Base-by-base conservation (phyloP, 306 rosid species). In the Prunus mongolica region DNA sequence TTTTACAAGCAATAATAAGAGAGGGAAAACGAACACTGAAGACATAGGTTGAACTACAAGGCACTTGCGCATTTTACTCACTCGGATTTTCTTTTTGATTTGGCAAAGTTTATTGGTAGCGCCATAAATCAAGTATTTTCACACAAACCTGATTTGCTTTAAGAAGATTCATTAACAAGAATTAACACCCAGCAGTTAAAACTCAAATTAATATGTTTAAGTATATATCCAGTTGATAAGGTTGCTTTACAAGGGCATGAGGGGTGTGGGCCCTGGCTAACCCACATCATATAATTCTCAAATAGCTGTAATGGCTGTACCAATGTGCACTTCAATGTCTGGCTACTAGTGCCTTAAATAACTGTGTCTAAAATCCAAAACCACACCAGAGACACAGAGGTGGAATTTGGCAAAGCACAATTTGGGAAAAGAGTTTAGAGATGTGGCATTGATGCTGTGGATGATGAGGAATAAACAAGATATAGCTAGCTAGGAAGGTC, bases 361-460 rank as follows among this genome's bases (percentile, higher is more conserved):
- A 64, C 76, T 24, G 67, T 19, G 25, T 46, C 8, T 1, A 0
- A 45, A 62, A 19, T 19, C 27, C 56, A 45, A 28, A 63, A 15
- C 16, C 22, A 38, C 67, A 30, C 22, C 67, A 30, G 46, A 24
- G 34, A 66, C 16, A 64, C 58, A 83, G 55, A 24, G 67, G 73
- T 77, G 66, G 71, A 75, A 66, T 74, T 78, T 69, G 67, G 61
- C 75, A 77, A 45, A 50, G 51, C n/a, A 41, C 58, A 24, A 41
- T 34, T 47, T 22, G 19, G 19, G 32, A 28, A 50, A 78, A 57
- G 45, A 34, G 28, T 60, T 60, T 15, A 47, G 63, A 75, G 68
- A 74, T 78, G 83, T 74, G 86, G 79, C 84, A 78, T 80, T 70
- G 74, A 76, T 76, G 76, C 73, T 69, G 76, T 84, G 87, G 87